Base-by-base conservation (phyloP, 768 basidiomycete species). In the Kwoniella botswanensis region DNA sequence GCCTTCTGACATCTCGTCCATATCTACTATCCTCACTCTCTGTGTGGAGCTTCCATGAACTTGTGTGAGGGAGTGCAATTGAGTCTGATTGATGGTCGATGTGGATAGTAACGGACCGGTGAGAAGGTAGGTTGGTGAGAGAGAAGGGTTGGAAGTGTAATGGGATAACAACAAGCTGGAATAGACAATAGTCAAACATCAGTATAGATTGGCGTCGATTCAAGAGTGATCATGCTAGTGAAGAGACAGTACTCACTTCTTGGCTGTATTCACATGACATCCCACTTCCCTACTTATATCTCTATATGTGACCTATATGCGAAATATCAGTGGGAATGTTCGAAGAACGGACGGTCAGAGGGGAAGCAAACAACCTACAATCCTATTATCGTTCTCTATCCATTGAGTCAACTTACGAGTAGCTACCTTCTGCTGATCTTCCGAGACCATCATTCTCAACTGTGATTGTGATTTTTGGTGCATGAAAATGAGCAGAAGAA, bases 191-290 rank as follows among this genome's bases (percentile, higher is more conserved):
- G 35, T 35, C 35, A 35, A 35, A 35, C 35, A 35, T 35, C 35
- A 35, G n/a, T 11, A 24, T 15, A 50, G 46, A 50, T 50, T 15
- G 9, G 46, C 46, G 35, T 35, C 35, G 35, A 35, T 9, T 9
- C 35, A 35, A 35, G 35, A 35, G 35, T 35, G 35, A 35, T 35
- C 7, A 17, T 15, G 46, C 5, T 11, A 10, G 18, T 13, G 46
- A 50, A 15, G 46, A 18, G 18, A 13, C 12, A 15, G 18, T 50
- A 50, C 79, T 65, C 67, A 82, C 80, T 80, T 82, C 73, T 82
- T 82, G 9, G 80, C 79, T 26, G 65, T 44, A 54, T 80, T 77
- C 46, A 79, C 75, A 74, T 77, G 72, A 70, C 79, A 79, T 67
- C 76, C 72, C 3, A 77, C 44, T 67, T 82, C 80, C 41, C 80